phyloP scores from a whole-genome alignment of 441 rosid genomes.

The Biscutella auriculata region DNA sequence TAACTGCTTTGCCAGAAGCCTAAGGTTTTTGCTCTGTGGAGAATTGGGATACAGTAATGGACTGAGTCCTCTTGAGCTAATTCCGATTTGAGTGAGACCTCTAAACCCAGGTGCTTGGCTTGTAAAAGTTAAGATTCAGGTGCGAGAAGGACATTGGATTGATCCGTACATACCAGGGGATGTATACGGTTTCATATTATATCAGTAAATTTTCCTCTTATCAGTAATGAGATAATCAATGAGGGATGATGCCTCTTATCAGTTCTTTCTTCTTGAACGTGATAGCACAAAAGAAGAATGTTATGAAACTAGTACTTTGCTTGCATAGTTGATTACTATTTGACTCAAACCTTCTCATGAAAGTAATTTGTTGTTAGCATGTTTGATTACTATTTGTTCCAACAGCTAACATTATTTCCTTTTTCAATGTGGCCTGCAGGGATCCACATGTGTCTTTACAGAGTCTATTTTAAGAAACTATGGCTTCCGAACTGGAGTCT shows the following conservation, averaged over 20 bases:
- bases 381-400: not conserved
- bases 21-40: not conserved
- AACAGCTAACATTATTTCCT: not conserved
- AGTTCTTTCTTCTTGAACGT: not conserved
- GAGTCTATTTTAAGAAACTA: conserved; percentile 82
- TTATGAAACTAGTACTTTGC: not conserved
- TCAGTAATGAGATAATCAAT: not conserved
- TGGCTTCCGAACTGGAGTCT: conserved; percentile 85
- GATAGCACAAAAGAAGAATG: not conserved
- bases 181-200: not conserved
- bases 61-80: not conserved
- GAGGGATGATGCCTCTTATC: not conserved
- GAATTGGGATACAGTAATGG: conserved; percentile 13
- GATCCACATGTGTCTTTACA: conserved; percentile 81
- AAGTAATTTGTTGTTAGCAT: not conserved
- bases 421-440: conserved; percentile 31
- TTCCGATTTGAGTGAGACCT: not conserved
- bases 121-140: not conserved
- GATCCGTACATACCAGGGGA: not conserved
- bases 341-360: not conserved
- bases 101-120: not conserved
- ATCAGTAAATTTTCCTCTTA: not conserved
- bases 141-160: conserved; percentile 6
- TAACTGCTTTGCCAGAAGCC: conserved; percentile 10
- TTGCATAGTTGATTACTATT: not conserved